Evolutionary conservation across 1,284 basidiomycete species (phyloP).

Genomic region (Tilletia walkeri): DNA sequence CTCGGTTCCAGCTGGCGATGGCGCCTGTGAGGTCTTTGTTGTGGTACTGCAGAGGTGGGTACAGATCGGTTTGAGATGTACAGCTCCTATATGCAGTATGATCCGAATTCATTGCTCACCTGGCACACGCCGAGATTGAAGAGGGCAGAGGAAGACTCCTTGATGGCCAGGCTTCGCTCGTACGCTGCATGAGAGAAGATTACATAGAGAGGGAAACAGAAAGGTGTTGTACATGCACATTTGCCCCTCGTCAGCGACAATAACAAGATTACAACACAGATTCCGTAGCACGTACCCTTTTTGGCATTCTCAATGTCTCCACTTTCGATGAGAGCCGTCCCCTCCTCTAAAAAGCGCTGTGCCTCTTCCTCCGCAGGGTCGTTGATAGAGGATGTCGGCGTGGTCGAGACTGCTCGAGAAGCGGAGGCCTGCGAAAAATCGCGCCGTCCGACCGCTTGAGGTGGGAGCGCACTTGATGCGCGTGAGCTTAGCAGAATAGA

Average conservation of each 20-base stretch:
- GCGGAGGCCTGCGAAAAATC: not conserved
- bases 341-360: conserved; percentile 76
- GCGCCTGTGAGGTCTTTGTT: conserved; percentile 34
- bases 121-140: conserved; percentile 83
- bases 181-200: conserved; percentile 62
- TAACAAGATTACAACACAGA: not conserved
- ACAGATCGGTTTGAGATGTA: not conserved
- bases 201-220: too few species aligned
- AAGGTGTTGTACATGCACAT: too few species aligned
- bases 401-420: conserved; percentile 61
- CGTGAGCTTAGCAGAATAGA: too few species aligned
- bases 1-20: conserved; percentile 43
- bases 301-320: conserved; percentile 82
- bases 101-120: not conserved
- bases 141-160: conserved; percentile 74
- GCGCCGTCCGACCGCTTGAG: not conserved
- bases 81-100: not conserved
- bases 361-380: conserved; percentile 84
- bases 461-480: not conserved
- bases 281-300: conserved; percentile 1
- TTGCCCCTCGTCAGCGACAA: not conserved
- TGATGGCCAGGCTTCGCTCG: conserved; percentile 74
- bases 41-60: not conserved
- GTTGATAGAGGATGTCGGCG: conserved; percentile 71
- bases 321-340: conserved; percentile 81